Percentiles rank a stretch among this genome's conserved stretches.
Evolutionary conservation across 192 early-diverging fungal genomes (phyloP).

Genomic region (Chytriomyces hyalinus): DNA sequence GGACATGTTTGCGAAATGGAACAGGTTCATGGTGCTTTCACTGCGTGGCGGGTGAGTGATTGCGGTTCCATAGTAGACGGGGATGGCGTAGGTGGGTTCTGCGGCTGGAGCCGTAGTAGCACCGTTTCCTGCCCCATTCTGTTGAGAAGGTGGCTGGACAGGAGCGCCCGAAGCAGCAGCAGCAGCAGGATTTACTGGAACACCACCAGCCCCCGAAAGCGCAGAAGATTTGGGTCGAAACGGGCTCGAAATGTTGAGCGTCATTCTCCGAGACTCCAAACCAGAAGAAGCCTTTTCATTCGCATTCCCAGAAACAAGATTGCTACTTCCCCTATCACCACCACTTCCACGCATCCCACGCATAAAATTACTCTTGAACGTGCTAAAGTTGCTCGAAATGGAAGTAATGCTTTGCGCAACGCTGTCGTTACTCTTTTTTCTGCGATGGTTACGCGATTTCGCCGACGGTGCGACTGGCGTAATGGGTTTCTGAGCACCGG

Average conservation of each 20-base stretch:
- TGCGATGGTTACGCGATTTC: not conserved
- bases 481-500: slow-evolving; percentile 13
- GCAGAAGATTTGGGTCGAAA: slow-evolving; percentile 5
- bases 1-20: not conserved
- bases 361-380: slow-evolving; percentile 10
- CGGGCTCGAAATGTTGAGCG: slow-evolving; percentile 20
- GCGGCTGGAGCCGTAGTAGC: not conserved
- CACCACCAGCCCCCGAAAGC: not conserved
- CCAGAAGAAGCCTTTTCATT: not conserved
- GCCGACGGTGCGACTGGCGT: not conserved
- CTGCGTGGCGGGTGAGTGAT: not conserved
- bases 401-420: slow-evolving; percentile 28
- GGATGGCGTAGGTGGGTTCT: slow-evolving; percentile 27
- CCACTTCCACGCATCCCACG: slow-evolving; percentile 14
- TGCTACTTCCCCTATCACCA: not conserved
- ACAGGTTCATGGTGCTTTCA: slow-evolving; percentile 15
- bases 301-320: not conserved
- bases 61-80: slow-evolving; percentile 17
- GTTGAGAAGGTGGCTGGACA: not conserved
- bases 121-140: not conserved
- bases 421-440: slow-evolving; percentile 16
- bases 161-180: not conserved
- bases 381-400: slow-evolving; percentile 14
- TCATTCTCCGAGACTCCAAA: slow-evolving; percentile 1
- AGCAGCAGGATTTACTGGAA: not conserved